These are phyloP conservation scores for Termitomyces heimii DNA, from an alignment of 768 basidiomycete genomes.

Conservation along the genomic window DNA sequence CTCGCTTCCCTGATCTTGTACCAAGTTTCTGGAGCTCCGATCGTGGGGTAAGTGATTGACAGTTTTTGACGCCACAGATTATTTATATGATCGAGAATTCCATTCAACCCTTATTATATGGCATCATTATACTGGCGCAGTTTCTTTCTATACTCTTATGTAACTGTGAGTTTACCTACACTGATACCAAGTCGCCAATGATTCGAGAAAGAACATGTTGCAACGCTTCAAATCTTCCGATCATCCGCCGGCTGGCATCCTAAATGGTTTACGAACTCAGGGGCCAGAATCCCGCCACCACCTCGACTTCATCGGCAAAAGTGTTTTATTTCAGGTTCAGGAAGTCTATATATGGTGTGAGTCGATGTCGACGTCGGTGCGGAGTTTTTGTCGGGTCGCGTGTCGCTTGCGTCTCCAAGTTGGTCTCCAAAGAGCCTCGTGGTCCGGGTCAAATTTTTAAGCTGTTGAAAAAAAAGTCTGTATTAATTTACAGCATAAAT, in stretches of 20 bases:
- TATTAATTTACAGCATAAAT: neutral
- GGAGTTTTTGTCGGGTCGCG: neutral
- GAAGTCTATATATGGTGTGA: neutral
- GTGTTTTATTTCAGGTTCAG: slow-evolving; percentile 1
- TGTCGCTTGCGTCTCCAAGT: neutral
- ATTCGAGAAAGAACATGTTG: neutral
- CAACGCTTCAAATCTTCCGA: neutral
- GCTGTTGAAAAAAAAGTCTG: neutral
- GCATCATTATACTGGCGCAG: neutral
- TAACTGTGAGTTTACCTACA: neutral
- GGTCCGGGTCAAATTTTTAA: slow-evolving; percentile 1
- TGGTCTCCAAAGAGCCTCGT: neutral
- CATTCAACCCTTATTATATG: neutral
- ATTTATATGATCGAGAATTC: neutral
- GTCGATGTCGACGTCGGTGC: slow-evolving; percentile 3
- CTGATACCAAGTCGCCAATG: neutral
- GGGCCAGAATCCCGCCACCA: neutral
- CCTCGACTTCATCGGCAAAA: neutral
- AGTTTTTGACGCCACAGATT: neutral
- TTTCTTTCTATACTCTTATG: neutral
- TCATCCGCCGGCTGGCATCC: neutral
- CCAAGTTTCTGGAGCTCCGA: slow-evolving; percentile 1
- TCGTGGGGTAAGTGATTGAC: slow-evolving; percentile 1
- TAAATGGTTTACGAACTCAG: neutral
- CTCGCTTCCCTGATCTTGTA: neutral